These are phyloP conservation scores for Sisymbrium irio DNA, from an alignment of 345 rosid genomes.

Conservation along the genomic window DNA sequence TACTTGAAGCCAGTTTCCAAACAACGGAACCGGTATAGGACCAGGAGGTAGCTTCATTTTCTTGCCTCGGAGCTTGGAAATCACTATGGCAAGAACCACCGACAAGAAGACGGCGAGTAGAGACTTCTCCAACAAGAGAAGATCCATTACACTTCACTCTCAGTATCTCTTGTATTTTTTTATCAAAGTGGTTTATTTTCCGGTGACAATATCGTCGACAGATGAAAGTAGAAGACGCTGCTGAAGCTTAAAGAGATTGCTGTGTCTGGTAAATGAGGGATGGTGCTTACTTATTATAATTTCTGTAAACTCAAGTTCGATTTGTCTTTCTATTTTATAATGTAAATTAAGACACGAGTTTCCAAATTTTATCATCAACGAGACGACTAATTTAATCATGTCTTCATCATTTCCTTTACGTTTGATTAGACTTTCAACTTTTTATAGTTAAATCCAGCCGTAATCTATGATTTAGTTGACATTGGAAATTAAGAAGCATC, in stretches of 20 bases:
- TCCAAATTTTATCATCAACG: background rate
- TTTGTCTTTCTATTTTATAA: background rate
- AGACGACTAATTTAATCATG: background rate
- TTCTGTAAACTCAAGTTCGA: background rate
- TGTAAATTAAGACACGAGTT: background rate
- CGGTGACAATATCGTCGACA: background rate
- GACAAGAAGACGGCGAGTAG: slow-evolving; percentile 77
- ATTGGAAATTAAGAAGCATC: too few species aligned
- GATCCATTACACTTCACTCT: slow-evolving; percentile 54
- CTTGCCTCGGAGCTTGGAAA: slow-evolving; percentile 86
- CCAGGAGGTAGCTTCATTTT: slow-evolving; percentile 88
- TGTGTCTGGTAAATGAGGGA: too few species aligned
- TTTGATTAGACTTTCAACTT: too few species aligned
- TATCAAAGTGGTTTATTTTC: background rate
- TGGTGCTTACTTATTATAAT: too few species aligned
- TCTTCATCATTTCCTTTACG: too few species aligned
- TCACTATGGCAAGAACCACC: slow-evolving; percentile 50
- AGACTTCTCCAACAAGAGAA: slow-evolving; percentile 70
- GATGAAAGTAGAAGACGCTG: slow-evolving; percentile 15
- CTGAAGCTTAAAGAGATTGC: background rate
- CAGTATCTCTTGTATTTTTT: background rate
- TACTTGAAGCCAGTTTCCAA: slow-evolving; percentile 99
- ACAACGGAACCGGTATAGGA: slow-evolving; percentile 74
- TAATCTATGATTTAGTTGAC: too few species aligned
- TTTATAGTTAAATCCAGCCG: too few species aligned